These are phyloP conservation scores for Pestalotiopsis sp. DNA, from an alignment of 2,329 filamentous ascomycete species.

Conservation along the genomic window DNA sequence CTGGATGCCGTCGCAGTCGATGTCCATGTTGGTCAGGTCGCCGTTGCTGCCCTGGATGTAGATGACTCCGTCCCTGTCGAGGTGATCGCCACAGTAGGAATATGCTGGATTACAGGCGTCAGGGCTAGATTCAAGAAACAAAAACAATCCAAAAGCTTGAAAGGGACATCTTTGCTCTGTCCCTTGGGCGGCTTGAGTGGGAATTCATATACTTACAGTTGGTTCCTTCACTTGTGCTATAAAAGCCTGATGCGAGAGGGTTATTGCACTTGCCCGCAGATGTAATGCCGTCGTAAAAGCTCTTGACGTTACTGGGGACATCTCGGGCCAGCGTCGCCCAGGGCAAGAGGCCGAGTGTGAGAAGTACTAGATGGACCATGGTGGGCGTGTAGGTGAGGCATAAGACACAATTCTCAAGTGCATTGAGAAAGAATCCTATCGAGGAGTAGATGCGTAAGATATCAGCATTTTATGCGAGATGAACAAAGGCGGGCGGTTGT, in stretches of 20 bases:
- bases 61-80: slow-evolving; percentile 38
- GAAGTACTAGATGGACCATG: not conserved
- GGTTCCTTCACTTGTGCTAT: slow-evolving; percentile 19
- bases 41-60: slow-evolving; percentile 45
- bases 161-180: not conserved
- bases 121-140: no score
- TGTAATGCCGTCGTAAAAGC: slow-evolving; percentile 35
- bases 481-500: not conserved
- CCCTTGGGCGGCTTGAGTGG: not conserved
- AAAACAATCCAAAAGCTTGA: not conserved
- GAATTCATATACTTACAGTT: slow-evolving; percentile 5
- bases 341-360: not conserved
- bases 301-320: slow-evolving; percentile 28
- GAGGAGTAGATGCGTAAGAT: not conserved
- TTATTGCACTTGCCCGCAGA: slow-evolving; percentile 31
- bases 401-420: not conserved
- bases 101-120: slow-evolving; percentile 20
- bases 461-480: not conserved
- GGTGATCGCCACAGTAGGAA: slow-evolving; percentile 48
- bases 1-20: slow-evolving; percentile 47
- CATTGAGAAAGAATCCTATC: not conserved
- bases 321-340: slow-evolving; percentile 4
- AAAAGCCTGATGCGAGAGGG: slow-evolving; percentile 34
- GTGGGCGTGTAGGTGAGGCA: not conserved
- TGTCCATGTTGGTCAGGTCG: slow-evolving; percentile 56